These are phyloP conservation scores for Pseudopithomyces maydicus DNA, from an alignment of 2,329 filamentous ascomycete species.

Conservation along the genomic window DNA sequence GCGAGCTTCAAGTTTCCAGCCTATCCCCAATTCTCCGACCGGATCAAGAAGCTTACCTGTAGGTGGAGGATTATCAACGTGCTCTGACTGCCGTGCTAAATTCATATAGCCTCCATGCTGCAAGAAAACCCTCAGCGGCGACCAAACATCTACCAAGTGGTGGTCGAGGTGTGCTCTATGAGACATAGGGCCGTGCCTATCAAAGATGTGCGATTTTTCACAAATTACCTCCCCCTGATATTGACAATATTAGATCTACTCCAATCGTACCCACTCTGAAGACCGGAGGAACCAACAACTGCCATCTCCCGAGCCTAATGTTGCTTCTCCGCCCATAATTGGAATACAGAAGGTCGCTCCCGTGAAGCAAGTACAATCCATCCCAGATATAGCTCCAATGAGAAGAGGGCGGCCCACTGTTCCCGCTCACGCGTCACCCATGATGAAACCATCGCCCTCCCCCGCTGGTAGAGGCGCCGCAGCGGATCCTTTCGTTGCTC, in stretches of 20 bases:
- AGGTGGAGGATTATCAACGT: conserved; percentile 23
- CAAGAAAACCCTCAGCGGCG: conserved; percentile 78
- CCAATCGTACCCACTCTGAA: conserved; percentile 66
- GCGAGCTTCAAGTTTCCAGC: conserved; percentile 90
- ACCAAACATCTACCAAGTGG: conserved; percentile 92
- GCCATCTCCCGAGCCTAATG: conserved; percentile 60
- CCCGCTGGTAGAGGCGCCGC: conserved; percentile 71
- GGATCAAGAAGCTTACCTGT: conserved; percentile 90
- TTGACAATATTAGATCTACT: conserved; percentile 53
- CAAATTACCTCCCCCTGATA: neutral
- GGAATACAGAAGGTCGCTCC: conserved; percentile 84
- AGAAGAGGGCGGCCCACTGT: conserved; percentile 77
- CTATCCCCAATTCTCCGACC: conserved; percentile 88
- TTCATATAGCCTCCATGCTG: conserved; percentile 78
- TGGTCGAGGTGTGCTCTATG: conserved; percentile 87
- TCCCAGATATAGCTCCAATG: conserved; percentile 95
- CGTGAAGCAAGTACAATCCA: conserved; percentile 68
- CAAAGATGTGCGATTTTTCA: conserved; percentile 69
- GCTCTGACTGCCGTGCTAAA: conserved; percentile 17
- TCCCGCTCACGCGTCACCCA: conserved; percentile 49
- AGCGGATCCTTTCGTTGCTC: conserved; percentile 86
- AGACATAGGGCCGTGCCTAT: conserved; percentile 85
- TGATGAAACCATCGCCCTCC: conserved; percentile 66
- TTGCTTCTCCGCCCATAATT: conserved; percentile 65
- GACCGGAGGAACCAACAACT: conserved; percentile 63